phyloP scores from a whole-genome alignment of 1,284 basidiomycete species.

The Fomes fomentarius region DNA sequence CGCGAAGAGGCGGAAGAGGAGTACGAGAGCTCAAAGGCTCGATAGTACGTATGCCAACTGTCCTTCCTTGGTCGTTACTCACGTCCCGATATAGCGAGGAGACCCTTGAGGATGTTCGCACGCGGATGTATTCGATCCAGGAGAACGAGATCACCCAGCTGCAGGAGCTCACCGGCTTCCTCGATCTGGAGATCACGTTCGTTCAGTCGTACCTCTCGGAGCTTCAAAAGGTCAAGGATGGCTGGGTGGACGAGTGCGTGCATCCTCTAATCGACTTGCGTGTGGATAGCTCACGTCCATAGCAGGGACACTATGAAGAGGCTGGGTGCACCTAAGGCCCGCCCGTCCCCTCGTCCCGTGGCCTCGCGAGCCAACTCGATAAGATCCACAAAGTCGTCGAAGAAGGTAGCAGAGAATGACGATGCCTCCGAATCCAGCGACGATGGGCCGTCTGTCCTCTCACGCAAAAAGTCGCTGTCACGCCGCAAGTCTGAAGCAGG shows the following conservation, averaged over 20 bases:
- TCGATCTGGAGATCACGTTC: slow-evolving; percentile 76
- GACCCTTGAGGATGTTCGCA: slow-evolving; percentile 76
- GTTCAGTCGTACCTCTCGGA: slow-evolving; percentile 73
- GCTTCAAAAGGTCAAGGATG: slow-evolving; percentile 64
- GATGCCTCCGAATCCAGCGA: slow-evolving; percentile 22
- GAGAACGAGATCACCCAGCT: slow-evolving; percentile 75
- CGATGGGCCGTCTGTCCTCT: slow-evolving; percentile 19
- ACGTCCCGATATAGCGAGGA: slow-evolving; percentile 64
- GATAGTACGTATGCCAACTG: slow-evolving; percentile 63
- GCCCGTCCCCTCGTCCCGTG: slow-evolving; percentile 16
- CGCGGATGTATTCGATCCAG: slow-evolving; percentile 76
- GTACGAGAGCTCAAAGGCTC: slow-evolving; percentile 63
- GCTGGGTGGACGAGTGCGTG: slow-evolving; percentile 68
- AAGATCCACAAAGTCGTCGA: slow-evolving; percentile 15
- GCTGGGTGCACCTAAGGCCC: slow-evolving; percentile 22
- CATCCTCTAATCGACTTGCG: background rate
- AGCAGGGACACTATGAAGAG: slow-evolving; percentile 24
- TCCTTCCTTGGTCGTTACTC: background rate
- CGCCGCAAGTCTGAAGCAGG: slow-evolving; percentile 47
- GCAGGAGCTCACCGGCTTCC: slow-evolving; percentile 65
- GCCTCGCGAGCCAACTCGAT: slow-evolving; percentile 24
- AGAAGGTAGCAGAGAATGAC: slow-evolving; percentile 12
- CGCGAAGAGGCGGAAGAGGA: slow-evolving; percentile 76
- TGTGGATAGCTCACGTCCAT: background rate
- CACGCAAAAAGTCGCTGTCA: slow-evolving; percentile 36